Evolutionary conservation across 2,329 filamentous ascomycete genomes (phyloP).

Genomic region (Mollisia scopiformis): DNA sequence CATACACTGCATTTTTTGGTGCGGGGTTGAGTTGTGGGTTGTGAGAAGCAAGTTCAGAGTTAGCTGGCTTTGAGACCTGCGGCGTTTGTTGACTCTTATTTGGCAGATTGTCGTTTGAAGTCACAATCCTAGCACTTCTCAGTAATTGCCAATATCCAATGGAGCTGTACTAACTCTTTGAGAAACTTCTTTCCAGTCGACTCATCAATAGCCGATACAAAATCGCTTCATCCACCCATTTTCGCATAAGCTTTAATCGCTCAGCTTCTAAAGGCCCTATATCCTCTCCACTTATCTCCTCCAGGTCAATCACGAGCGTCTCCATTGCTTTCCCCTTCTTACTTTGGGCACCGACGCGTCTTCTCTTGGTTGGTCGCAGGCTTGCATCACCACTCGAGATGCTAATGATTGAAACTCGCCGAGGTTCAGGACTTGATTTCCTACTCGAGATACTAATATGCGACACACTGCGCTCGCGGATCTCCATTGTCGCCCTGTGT

Average conservation of each 20-base stretch:
- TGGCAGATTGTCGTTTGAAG: background rate
- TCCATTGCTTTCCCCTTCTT: background rate
- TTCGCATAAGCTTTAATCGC: slow-evolving; percentile 10
- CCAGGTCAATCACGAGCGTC: slow-evolving; percentile 2
- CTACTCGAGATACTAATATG: background rate
- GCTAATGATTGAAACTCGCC: background rate
- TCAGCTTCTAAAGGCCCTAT: background rate
- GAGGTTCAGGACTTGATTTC: background rate
- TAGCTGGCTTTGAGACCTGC: background rate
- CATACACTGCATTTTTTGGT: too few species aligned
- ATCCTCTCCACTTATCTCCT: background rate
- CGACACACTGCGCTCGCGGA: background rate
- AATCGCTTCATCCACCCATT: slow-evolving; percentile 12
- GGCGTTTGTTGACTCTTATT: background rate
- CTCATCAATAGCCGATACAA: slow-evolving; percentile 8
- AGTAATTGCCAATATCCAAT: background rate
- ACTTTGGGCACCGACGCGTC: background rate
- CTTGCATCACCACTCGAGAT: background rate
- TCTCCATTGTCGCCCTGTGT: background rate
- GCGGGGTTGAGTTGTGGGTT: too few species aligned
- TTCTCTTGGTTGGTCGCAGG: background rate
- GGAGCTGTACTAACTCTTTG: background rate
- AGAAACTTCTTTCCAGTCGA: background rate
- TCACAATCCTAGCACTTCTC: background rate
- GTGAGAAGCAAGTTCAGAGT: too few species aligned